Evolutionary conservation across 2,329 filamentous ascomycete genomes (phyloP).

Genomic region (Sporothrix luriei): DNA sequence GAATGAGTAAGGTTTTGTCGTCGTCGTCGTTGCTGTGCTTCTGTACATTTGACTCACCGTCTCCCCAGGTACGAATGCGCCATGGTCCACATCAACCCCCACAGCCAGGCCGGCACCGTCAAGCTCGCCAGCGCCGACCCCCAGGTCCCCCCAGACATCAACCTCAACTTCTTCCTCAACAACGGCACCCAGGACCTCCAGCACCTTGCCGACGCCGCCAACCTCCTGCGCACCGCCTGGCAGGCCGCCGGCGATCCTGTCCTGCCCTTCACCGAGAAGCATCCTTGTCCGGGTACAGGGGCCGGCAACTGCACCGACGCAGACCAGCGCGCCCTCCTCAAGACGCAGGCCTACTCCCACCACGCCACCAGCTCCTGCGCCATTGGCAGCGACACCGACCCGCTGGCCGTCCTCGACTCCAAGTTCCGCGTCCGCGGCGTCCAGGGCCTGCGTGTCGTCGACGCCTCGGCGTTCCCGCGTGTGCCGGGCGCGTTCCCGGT

Average conservation of each 20-base stretch:
- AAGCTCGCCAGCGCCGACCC: slow-evolving; percentile 63
- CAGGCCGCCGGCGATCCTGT: slow-evolving; percentile 31
- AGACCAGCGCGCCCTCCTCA: slow-evolving; percentile 35
- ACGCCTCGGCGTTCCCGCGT: slow-evolving; percentile 56
- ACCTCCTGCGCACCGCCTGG: slow-evolving; percentile 35
- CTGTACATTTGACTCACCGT: too few relatives aligned
- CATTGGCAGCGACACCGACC: slow-evolving; percentile 56
- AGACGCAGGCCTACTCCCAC: slow-evolving; percentile 54
- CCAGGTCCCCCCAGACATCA: slow-evolving; percentile 63
- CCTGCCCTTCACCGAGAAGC: slow-evolving; percentile 35
- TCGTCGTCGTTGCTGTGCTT: not conserved
- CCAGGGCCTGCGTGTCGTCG: slow-evolving; percentile 56
- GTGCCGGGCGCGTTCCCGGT: slow-evolving; percentile 51
- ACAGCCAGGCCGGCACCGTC: slow-evolving; percentile 57
- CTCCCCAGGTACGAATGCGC: slow-evolving; percentile 29
- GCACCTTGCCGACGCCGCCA: slow-evolving; percentile 35
- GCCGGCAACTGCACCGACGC: slow-evolving; percentile 34
- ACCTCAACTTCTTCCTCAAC: slow-evolving; percentile 62
- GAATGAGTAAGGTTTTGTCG: slow-evolving; percentile 31
- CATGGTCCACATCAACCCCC: slow-evolving; percentile 34
- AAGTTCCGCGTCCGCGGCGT: slow-evolving; percentile 58
- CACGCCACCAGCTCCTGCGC: slow-evolving; percentile 57
- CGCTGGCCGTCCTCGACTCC: slow-evolving; percentile 56
- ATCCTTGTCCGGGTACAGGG: slow-evolving; percentile 33
- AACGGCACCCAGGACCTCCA: slow-evolving; percentile 34